Conservation (phyloP, 2,329 filamentous ascomycete genomes). For the Colletotrichum ledebouriae region DNA sequence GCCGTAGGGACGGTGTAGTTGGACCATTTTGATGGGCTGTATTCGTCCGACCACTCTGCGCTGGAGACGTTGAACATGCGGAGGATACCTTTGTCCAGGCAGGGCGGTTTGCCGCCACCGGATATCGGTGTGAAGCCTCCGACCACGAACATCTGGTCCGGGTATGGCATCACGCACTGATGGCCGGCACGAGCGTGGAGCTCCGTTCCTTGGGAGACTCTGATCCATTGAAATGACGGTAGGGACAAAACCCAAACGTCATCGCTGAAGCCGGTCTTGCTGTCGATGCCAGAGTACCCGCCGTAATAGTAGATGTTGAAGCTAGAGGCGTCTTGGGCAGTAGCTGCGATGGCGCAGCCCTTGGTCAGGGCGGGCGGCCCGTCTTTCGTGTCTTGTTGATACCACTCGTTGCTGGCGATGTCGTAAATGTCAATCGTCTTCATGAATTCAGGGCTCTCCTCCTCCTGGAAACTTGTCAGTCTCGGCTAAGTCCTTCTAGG, state of each 20-base stretch:
- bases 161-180: slow-evolving; percentile 80
- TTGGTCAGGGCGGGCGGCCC: slow-evolving; percentile 69
- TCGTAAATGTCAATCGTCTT: slow-evolving; percentile 82
- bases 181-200: slow-evolving; percentile 77
- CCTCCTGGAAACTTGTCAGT: slow-evolving; percentile 57
- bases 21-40: slow-evolving; percentile 73
- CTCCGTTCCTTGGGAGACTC: slow-evolving; percentile 56
- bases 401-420: slow-evolving; percentile 76
- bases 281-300: slow-evolving; percentile 72
- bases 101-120: slow-evolving; percentile 50
- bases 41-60: slow-evolving; percentile 77
- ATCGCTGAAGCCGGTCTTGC: slow-evolving; percentile 60
- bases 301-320: slow-evolving; percentile 90
- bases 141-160: slow-evolving; percentile 83
- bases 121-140: slow-evolving; percentile 70
- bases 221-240: slow-evolving; percentile 85
- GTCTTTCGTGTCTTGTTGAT: slow-evolving; percentile 74
- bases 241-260: slow-evolving; percentile 87
- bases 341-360: slow-evolving; percentile 81
- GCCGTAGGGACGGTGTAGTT: slow-evolving; percentile 78
- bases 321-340: slow-evolving; percentile 77
- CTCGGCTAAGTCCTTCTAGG: slow-evolving; percentile 29
- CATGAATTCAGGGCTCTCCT: slow-evolving; percentile 79
- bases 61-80: slow-evolving; percentile 81
- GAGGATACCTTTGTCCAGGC: slow-evolving; percentile 66